phyloP scores from a whole-genome alignment of 352 stramenopile genomes.

The Elongisporangium senticosum region DNA sequence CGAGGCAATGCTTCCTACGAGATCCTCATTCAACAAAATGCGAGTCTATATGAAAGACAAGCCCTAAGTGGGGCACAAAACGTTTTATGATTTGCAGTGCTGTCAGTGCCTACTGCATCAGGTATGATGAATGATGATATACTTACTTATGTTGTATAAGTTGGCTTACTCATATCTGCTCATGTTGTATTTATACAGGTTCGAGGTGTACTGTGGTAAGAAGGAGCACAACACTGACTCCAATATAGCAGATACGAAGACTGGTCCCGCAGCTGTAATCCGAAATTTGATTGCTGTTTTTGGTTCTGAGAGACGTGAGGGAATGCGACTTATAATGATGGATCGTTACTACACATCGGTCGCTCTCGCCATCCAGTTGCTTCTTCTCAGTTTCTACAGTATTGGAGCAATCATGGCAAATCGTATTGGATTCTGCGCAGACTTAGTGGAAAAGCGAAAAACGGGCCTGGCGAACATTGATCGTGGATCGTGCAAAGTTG shows the following conservation, averaged over 20 bases:
- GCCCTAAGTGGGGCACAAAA: conserved; percentile 10
- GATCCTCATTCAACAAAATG: conserved; percentile 10
- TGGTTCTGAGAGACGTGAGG: background rate
- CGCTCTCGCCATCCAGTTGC: conserved; percentile 8
- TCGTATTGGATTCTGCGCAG: conserved; percentile 6
- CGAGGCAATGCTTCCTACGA: conserved; percentile 5
- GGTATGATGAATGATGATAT: too few relatives aligned
- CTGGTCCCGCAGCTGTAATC: conserved; percentile 2
- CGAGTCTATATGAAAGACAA: conserved; percentile 7
- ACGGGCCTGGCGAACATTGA: conserved; percentile 5
- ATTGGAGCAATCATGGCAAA: conserved; percentile 9
- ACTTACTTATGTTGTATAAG: too few relatives aligned
- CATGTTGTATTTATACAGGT: conserved; percentile 1
- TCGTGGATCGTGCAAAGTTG: conserved; percentile 1
- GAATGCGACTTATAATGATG: conserved; percentile 8
- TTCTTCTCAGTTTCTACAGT: conserved; percentile 9
- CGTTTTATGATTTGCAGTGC: conserved; percentile 10
- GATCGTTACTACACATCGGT: conserved; percentile 11
- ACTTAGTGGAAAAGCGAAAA: conserved; percentile 10
- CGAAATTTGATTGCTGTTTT: conserved; percentile 12
- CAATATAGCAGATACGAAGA: conserved; percentile 2
- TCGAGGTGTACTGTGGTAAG: conserved; percentile 6
- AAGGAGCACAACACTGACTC: background rate
- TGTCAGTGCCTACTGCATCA: conserved; percentile 5
- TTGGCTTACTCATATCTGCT: background rate